These are phyloP conservation scores for Chlorella sorokiniana DNA, from an alignment of 139 green algal species.

Conservation along the genomic window DNA sequence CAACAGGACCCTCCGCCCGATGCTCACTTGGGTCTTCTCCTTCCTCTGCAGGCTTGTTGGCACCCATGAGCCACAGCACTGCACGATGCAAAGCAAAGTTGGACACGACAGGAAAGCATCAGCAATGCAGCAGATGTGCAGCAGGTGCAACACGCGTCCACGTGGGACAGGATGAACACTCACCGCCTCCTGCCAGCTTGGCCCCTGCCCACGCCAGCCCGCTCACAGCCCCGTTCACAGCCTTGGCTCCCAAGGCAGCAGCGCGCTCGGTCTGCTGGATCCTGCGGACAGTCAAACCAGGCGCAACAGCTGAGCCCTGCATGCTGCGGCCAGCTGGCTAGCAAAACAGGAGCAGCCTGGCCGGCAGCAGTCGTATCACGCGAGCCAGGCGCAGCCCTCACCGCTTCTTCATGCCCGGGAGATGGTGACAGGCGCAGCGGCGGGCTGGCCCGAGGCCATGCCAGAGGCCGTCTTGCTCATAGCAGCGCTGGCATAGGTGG, in stretches of 20 bases:
- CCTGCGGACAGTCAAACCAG: not conserved
- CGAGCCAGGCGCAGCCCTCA: not conserved
- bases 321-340: no score
- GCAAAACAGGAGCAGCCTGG: not conserved
- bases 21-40: constrained; percentile 23
- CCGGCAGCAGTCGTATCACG: no score
- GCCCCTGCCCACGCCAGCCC: constrained; percentile 26
- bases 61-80: constrained; percentile 27
- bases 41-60: constrained; percentile 22
- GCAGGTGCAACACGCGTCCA: not conserved
- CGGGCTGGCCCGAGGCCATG: not conserved
- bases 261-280: not conserved
- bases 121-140: not conserved
- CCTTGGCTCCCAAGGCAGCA: not conserved
- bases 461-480: not conserved
- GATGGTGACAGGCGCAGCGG: not conserved
- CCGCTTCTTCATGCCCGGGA: constrained; percentile 12
- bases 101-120: not conserved
- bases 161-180: not conserved
- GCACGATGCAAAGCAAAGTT: not conserved
- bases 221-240: constrained; percentile 14
- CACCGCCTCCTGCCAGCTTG: constrained; percentile 33
- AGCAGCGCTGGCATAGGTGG: constrained; percentile 20
- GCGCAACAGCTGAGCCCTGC: not conserved
- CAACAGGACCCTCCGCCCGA: not conserved